Conservation (phyloP, 140 eudicot species). For the Ambrosia hybrid region DNA sequence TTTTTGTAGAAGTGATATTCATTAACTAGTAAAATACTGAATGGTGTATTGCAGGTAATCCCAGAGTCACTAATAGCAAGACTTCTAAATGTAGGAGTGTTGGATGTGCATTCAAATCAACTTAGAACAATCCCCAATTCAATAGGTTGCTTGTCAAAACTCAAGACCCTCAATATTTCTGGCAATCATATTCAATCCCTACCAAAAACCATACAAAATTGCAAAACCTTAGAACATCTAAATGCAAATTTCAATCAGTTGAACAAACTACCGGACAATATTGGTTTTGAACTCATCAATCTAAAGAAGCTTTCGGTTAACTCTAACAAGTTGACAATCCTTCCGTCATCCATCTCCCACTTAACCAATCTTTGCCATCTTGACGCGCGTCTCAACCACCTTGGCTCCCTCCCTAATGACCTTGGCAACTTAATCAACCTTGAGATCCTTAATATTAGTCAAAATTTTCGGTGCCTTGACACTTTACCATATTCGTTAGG, state of each 20-base stretch:
- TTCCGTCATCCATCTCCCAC: slow-evolving; percentile 73
- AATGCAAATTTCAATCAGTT: slow-evolving; percentile 75
- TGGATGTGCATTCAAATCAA: slow-evolving; percentile 81
- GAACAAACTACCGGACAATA: slow-evolving; percentile 50
- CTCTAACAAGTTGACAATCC: slow-evolving; percentile 66
- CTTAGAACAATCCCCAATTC: slow-evolving; percentile 71
- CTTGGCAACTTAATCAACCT: slow-evolving; percentile 71
- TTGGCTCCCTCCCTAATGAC: slow-evolving; percentile 60
- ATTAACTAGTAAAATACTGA: not conserved
- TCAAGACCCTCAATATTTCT: slow-evolving; percentile 62
- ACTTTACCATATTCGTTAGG: slow-evolving; percentile 70
- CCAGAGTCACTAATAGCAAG: slow-evolving; percentile 83
- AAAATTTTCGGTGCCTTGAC: slow-evolving; percentile 57
- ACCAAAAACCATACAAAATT: slow-evolving; percentile 65
- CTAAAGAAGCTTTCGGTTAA: slow-evolving; percentile 59
- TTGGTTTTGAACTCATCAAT: slow-evolving; percentile 69
- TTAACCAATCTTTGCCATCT: slow-evolving; percentile 55
- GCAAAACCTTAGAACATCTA: slow-evolving; percentile 68
- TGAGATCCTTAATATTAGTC: slow-evolving; percentile 64
- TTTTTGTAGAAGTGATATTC: not conserved
- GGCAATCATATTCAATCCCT: slow-evolving; percentile 69
- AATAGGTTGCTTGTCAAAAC: slow-evolving; percentile 73
- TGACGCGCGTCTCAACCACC: slow-evolving; percentile 81
- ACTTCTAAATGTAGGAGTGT: slow-evolving; percentile 50
- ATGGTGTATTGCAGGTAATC: slow-evolving; percentile 47